A percentile compares a stretch with the other conserved stretches of the same genome.
phyloP scores from a whole-genome alignment of 208 protist genomes.

The Acanthamoeba culbertsoni region DNA sequence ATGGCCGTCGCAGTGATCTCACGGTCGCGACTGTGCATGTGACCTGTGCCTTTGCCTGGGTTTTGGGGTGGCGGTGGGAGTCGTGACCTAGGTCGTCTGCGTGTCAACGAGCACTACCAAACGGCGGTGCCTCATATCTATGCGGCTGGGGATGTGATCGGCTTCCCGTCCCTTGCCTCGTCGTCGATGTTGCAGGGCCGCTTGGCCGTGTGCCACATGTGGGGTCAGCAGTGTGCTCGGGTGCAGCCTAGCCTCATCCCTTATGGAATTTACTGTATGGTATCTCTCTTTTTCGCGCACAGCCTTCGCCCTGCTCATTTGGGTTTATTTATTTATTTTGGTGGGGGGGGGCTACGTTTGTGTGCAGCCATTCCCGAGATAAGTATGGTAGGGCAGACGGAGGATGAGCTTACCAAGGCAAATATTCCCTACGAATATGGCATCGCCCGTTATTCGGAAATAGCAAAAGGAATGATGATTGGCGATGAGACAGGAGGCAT shows the following conservation, averaged over 20 bases:
- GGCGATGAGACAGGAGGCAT: constrained; percentile 55
- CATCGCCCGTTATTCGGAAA: constrained; percentile 43
- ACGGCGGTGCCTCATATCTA: constrained; percentile 58
- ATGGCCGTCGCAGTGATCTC: too few species aligned
- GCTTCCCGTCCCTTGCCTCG: constrained; percentile 54
- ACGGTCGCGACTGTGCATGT: too few species aligned
- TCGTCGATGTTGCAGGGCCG: constrained; percentile 50
- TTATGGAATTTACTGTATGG: constrained; percentile 59
- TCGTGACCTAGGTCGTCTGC: not conserved
- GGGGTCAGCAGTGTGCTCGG: constrained; percentile 5
- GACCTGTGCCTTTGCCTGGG: too few species aligned
- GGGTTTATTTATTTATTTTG: not conserved
- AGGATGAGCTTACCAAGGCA: constrained; percentile 55
- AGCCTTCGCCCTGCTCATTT: not conserved
- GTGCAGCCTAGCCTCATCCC: constrained; percentile 32
- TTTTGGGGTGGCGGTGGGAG: not conserved
- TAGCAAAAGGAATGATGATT: constrained; percentile 62
- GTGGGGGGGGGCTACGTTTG: not conserved
- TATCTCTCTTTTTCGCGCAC: too few species aligned
- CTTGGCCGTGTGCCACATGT: constrained; percentile 57
- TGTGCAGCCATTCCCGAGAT: constrained; percentile 54
- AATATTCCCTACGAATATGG: constrained; percentile 54
- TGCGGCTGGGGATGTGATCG: constrained; percentile 57
- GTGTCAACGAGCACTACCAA: constrained; percentile 51
- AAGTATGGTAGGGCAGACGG: constrained; percentile 50